These are phyloP conservation scores for Mucor piriformis DNA, from an alignment of 371 early-diverging fungal species.

Conservation along the genomic window DNA sequence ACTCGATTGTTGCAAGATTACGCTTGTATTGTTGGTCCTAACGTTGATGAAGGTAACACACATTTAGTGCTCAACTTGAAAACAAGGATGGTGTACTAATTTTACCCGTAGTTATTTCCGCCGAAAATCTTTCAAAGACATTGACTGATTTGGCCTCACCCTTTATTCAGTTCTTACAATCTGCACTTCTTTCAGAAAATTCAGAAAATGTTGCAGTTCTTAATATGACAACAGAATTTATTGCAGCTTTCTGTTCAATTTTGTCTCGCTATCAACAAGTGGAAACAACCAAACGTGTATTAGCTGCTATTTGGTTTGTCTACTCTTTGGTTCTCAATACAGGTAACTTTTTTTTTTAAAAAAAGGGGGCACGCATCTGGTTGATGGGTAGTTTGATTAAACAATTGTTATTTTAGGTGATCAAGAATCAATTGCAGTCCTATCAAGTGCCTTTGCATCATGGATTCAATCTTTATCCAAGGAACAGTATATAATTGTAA, in stretches of 20 bases:
- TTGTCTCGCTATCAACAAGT: constrained; percentile 29
- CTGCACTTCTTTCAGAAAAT: not conserved
- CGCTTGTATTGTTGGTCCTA: constrained; percentile 19
- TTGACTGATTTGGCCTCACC: constrained; percentile 24
- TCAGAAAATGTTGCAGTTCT: constrained; percentile 3
- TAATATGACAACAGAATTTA: constrained; percentile 34
- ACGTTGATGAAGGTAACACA: constrained; percentile 27
- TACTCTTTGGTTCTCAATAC: constrained; percentile 24
- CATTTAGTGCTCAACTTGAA: not conserved
- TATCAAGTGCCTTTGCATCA: constrained; percentile 27
- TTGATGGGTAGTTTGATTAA: too few species aligned
- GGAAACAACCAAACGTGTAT: constrained; percentile 27
- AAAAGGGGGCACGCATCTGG: too few species aligned
- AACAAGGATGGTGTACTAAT: not conserved
- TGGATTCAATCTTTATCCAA: constrained; percentile 35
- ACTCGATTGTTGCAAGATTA: constrained; percentile 33
- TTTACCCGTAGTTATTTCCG: constrained; percentile 23
- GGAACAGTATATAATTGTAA: constrained; percentile 33
- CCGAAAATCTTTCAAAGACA: constrained; percentile 19
- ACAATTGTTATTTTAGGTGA: too few species aligned
- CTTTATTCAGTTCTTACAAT: constrained; percentile 28
- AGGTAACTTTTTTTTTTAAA: constrained; percentile 13
- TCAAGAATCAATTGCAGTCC: constrained; percentile 11
- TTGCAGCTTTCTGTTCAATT: constrained; percentile 36
- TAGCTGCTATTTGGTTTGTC: constrained; percentile 42